These are phyloP conservation scores for Clitopilus hobsonii DNA, from an alignment of 768 basidiomycete species.

Conservation along the genomic window DNA sequence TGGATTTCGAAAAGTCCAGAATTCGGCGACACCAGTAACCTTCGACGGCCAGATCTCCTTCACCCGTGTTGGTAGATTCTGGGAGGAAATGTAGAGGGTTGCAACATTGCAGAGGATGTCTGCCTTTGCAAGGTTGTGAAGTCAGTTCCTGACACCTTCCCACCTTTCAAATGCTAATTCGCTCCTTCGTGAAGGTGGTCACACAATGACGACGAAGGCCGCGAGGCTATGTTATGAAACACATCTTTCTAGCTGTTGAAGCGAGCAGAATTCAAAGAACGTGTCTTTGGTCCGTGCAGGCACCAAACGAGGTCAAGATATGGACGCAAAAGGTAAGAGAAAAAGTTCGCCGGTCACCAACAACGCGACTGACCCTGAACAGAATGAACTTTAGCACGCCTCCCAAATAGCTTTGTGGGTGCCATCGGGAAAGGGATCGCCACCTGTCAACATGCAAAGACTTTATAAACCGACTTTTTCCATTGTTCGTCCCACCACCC, in stretches of 20 bases:
- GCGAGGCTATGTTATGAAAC: background rate
- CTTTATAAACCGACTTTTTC: background rate
- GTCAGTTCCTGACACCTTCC: background rate
- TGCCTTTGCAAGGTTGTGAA: background rate
- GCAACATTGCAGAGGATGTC: background rate
- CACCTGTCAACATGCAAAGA: background rate
- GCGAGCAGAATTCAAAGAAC: background rate
- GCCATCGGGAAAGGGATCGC: background rate
- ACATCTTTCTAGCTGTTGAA: background rate
- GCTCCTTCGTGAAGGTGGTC: background rate
- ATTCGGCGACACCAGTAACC: no score
- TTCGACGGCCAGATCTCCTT: no score
- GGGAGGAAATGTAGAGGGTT: no score
- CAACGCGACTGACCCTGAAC: background rate
- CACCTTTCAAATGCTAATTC: background rate
- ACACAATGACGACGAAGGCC: background rate
- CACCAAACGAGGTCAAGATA: background rate
- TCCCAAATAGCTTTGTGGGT: background rate
- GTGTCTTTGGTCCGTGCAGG: background rate
- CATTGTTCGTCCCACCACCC: background rate
- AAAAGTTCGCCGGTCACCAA: background rate
- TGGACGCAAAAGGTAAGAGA: background rate
- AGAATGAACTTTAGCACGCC: background rate
- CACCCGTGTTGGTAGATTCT: no score
- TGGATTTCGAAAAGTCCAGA: no score